Conservation (phyloP, 2,329 filamentous ascomycete genomes). For the Ophiostoma pallidulum region DNA sequence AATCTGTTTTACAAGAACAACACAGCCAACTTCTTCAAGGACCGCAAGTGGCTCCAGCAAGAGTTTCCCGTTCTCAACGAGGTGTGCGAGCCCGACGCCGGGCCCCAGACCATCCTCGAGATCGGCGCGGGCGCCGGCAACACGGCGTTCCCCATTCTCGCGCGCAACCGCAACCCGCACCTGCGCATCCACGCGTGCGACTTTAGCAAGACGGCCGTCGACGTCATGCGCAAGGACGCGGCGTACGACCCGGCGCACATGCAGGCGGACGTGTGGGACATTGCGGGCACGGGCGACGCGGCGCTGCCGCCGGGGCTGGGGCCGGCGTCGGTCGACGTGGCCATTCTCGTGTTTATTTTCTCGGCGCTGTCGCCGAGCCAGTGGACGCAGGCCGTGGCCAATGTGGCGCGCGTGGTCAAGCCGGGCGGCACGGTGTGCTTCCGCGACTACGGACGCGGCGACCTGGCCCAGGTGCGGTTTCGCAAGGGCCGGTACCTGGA, state of each 20-base stretch:
- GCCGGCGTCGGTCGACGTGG: conserved; percentile 78
- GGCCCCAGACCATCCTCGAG: conserved; percentile 66
- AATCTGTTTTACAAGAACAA: conserved; percentile 98
- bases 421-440: conserved; percentile 91
- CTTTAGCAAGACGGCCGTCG: conserved; percentile 89
- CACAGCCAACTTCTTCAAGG: conserved; percentile 95
- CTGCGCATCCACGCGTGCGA: conserved; percentile 89
- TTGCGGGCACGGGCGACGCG: conserved; percentile 44
- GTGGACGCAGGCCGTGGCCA: conserved; percentile 73
- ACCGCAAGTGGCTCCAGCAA: conserved; percentile 92
- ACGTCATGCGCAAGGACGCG: conserved; percentile 76
- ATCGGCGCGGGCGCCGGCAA: conserved; percentile 95
- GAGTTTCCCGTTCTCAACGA: conserved; percentile 85
- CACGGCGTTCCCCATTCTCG: conserved; percentile 84
- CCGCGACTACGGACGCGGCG: conserved; percentile 90
- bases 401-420: conserved; percentile 75
- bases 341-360: conserved; percentile 95
- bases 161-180: conserved; percentile 70
- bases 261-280: conserved; percentile 92
- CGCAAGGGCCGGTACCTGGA: conserved; percentile 90
- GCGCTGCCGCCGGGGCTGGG: conserved; percentile 65
- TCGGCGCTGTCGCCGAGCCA: conserved; percentile 78
- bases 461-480: conserved; percentile 92
- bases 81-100: conserved; percentile 61
- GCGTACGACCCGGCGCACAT: conserved; percentile 61